Evolutionary conservation across 1,284 basidiomycete genomes (phyloP).

Genomic region (Ustilago esculenta): DNA sequence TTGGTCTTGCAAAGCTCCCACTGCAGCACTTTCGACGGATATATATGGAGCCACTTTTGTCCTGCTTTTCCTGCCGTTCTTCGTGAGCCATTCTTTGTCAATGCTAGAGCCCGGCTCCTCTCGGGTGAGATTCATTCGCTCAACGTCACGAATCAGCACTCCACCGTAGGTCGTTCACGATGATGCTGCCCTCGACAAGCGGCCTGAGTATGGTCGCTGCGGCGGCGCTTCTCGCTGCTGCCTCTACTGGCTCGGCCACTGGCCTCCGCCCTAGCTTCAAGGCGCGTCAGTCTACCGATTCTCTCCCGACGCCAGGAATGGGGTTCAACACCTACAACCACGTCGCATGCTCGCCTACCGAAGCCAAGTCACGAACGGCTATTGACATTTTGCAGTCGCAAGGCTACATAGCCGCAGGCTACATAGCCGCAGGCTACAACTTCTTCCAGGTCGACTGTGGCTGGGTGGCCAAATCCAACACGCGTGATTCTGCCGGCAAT

Average conservation of each 20-base stretch:
- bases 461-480: slow-evolving; percentile 67
- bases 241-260: slow-evolving; percentile 1
- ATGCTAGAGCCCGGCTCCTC: no score
- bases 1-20: no score
- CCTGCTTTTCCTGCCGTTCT: no score
- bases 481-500: slow-evolving; percentile 69
- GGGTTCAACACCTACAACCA: slow-evolving; percentile 64
- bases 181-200: slow-evolving; percentile 6
- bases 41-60: no score
- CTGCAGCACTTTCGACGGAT: no score
- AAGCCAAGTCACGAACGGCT: slow-evolving; percentile 60
- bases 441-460: slow-evolving; percentile 61
- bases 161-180: not conserved
- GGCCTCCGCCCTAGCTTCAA: not conserved
- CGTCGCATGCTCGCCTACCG: slow-evolving; percentile 58
- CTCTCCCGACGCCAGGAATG: slow-evolving; percentile 46
- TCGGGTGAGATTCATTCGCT: no score
- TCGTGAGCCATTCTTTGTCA: no score
- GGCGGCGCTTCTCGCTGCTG: slow-evolving; percentile 8
- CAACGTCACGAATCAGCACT: no score
- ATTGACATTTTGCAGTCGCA: slow-evolving; percentile 66
- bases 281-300: slow-evolving; percentile 9
- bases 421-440: slow-evolving; percentile 44
- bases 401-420: no score
- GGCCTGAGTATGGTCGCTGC: slow-evolving; percentile 2